Evolutionary conservation across 2,329 filamentous ascomycete genomes (phyloP), one percentile per base, ranked within the genome.

Genomic region (Arthrobotrys entomopaga): DNA sequence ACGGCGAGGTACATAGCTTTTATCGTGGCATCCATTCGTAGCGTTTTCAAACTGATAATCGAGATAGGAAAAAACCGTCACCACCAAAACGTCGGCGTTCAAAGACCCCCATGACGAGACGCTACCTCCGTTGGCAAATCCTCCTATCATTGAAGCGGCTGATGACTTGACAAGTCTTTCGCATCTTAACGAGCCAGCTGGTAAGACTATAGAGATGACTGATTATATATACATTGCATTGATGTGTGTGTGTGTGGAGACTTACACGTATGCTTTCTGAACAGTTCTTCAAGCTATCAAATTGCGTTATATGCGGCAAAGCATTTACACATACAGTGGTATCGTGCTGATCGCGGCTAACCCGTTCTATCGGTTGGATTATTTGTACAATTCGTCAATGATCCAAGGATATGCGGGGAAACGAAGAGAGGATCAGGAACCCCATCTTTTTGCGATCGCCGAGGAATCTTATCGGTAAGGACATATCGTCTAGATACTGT

Each of bases 371-470:
- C 88, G 95, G 77, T 93, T 99, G 78, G 95, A 99, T 82, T 99
- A 95, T 48, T 88, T 99, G 80, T 99, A 99, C 83, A 95, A 99
- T 10, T 93, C 94, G 16, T 95, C 95, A 77, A 99, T 99, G 94
- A 93, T 99, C n/a, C 95, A 99, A 82, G 93, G 98, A 43, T 99
- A 99, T 83, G 93, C 95, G 66, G 95, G 95, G 80, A 98, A 94
- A 83, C 93, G 97, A 82, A 88, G 95, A 83, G 93, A 93, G 72
- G 97, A 95, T 71, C 95, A 98, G 83, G 95, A 96, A 70, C 95
- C 95, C 64, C 95, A 99, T 88, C 84, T 99, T 80, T 99, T 99
- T 83, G 95, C 95, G 78, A 99, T 99, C 83, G 95, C 95, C 49
- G 95, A 99, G 82, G 96, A 99, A 83, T 93, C 95, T 75, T 99